Evolutionary conservation across 345 rosid genomes (phyloP).

Genomic region (Passiflora organensis): DNA sequence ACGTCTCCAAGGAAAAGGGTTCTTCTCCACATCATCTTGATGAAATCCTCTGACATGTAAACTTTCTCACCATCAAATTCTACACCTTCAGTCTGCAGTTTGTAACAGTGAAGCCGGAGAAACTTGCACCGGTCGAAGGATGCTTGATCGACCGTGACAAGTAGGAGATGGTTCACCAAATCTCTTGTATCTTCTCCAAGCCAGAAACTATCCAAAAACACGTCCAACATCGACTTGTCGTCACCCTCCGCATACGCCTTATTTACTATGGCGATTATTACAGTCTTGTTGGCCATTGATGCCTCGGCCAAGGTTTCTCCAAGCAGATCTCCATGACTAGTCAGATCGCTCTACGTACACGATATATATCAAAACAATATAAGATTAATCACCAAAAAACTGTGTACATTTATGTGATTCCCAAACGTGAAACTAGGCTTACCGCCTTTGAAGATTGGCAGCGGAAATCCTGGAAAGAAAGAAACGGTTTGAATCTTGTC

Average conservation of each 20-base stretch:
- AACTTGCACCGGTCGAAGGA: slow-evolving; percentile 63
- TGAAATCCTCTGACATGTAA: slow-evolving; percentile 63
- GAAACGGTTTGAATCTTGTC: neutral
- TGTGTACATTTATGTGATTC: too few relatives aligned
- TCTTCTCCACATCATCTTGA: slow-evolving; percentile 85
- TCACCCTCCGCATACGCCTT: slow-evolving; percentile 59
- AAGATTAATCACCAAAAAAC: too few relatives aligned
- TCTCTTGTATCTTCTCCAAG: slow-evolving; percentile 53
- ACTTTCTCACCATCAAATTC: slow-evolving; percentile 44
- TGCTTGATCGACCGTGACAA: slow-evolving; percentile 62
- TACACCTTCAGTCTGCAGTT: slow-evolving; percentile 44
- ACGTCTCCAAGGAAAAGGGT: slow-evolving; percentile 56
- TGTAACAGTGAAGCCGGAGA: slow-evolving; percentile 62
- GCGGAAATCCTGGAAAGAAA: slow-evolving; percentile 2
- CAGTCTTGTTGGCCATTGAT: slow-evolving; percentile 37
- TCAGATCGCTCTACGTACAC: neutral
- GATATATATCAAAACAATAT: neutral
- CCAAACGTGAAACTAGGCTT: neutral
- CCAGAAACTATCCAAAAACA: slow-evolving; percentile 77
- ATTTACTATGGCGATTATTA: slow-evolving; percentile 61
- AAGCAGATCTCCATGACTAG: slow-evolving; percentile 9
- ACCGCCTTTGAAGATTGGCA: slow-evolving; percentile 4
- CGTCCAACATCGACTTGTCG: slow-evolving; percentile 48
- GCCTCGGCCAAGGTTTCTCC: slow-evolving; percentile 15
- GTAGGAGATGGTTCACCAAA: slow-evolving; percentile 45